Percentiles rank a stretch among this genome's conserved stretches.
phyloP scores from a whole-genome alignment of 257 asterid genomes.

The Petunia secreta region DNA sequence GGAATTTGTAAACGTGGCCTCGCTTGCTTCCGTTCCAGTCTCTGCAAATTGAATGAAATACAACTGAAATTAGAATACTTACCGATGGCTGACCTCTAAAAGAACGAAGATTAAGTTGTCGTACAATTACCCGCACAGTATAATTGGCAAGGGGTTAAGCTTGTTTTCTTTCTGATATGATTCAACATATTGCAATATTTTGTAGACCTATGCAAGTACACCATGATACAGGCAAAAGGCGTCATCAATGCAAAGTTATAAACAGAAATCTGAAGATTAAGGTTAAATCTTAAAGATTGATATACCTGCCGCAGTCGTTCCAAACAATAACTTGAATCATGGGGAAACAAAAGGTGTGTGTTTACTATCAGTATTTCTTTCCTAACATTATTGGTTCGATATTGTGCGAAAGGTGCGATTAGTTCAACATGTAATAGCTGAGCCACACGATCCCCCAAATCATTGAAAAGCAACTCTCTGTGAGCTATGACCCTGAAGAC shows the following conservation, averaged over 20 bases:
- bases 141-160: slow-evolving; percentile 89
- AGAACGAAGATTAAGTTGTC: not conserved
- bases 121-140: slow-evolving; percentile 80
- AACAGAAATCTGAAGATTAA: not conserved
- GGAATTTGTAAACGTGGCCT: slow-evolving; percentile 94
- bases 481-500: slow-evolving; percentile 75
- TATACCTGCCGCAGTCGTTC: slow-evolving; percentile 96
- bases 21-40: slow-evolving; percentile 99
- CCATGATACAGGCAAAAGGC: slow-evolving; percentile 6
- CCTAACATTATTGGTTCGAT: slow-evolving; percentile 50
- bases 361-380: slow-evolving; percentile 94
- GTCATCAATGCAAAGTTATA: not conserved
- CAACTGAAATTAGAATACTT: slow-evolving; percentile 30
- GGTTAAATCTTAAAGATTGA: slow-evolving; percentile 9
- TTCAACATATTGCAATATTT: slow-evolving; percentile 82
- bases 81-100: not conserved
- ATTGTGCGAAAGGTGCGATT: slow-evolving; percentile 58
- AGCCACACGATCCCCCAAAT: slow-evolving; percentile 98
- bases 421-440: slow-evolving; percentile 91
- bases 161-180: slow-evolving; percentile 82
- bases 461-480: slow-evolving; percentile 89
- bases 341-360: slow-evolving; percentile 94
- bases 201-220: slow-evolving; percentile 66
- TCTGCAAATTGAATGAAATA: slow-evolving; percentile 42
- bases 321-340: slow-evolving; percentile 84